Conservation (phyloP, 306 rosid species). For the Coriaria nepalensis region DNA sequence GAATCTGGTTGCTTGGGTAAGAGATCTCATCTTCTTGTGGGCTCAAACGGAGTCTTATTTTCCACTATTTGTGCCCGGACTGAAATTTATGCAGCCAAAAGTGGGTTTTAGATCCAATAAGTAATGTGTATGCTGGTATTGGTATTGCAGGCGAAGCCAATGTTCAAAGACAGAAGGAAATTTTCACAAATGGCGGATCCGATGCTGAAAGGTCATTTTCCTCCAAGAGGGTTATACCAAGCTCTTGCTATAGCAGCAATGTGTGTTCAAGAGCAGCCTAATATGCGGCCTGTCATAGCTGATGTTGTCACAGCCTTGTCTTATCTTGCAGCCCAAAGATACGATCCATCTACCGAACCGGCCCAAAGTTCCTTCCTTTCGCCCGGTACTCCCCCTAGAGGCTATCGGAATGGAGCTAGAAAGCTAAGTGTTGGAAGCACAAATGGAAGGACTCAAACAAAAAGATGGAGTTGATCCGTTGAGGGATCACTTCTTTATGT, state of each 20-base stretch:
- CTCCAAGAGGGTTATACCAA: conserved; percentile 68
- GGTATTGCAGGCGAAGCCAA: conserved; percentile 62
- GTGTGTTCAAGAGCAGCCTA: conserved; percentile 89
- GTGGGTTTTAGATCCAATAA: no score
- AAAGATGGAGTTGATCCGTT: neutral
- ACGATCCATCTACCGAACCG: conserved; percentile 33
- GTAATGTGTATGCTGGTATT: neutral
- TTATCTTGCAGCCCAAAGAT: conserved; percentile 71
- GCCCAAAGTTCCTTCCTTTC: conserved; percentile 44
- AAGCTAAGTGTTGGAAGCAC: conserved; percentile 25
- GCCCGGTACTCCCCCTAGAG: conserved; percentile 54
- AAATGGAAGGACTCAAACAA: conserved; percentile 7
- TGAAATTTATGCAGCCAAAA: no score
- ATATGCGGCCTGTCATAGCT: conserved; percentile 73
- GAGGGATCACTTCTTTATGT: no score
- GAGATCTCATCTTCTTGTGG: conserved; percentile 8
- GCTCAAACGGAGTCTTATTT: neutral
- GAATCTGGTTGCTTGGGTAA: conserved; percentile 93
- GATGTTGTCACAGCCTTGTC: conserved; percentile 88
- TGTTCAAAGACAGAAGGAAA: conserved; percentile 51
- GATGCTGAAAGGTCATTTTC: conserved; percentile 73
- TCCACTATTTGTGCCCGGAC: no score
- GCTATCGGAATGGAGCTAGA: conserved; percentile 33
- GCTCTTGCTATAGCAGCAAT: conserved; percentile 85
- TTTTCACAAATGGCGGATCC: conserved; percentile 76